Evolutionary conservation across 1,139 yeast genomes (phyloP).

Genomic region (Diutina mesorugosa): DNA sequence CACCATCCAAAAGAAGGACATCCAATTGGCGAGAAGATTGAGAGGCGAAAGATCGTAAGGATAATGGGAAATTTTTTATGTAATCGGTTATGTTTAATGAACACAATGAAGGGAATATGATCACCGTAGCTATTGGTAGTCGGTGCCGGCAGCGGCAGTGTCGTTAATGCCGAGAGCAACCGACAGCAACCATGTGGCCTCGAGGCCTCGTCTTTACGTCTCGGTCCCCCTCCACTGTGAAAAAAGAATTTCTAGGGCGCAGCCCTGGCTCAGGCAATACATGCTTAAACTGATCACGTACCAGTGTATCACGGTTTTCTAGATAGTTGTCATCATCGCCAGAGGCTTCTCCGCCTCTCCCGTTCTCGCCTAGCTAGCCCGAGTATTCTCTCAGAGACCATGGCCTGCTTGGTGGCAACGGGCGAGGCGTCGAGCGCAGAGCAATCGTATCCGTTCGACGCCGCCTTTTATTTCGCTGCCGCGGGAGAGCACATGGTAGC

Average conservation of each 20-base stretch:
- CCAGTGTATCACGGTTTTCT: background rate
- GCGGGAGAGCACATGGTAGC: background rate
- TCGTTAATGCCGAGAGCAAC: background rate
- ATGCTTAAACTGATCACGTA: background rate
- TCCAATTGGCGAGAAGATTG: conserved; percentile 42
- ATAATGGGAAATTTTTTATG: background rate
- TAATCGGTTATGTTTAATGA: background rate
- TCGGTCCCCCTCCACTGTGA: too few species aligned
- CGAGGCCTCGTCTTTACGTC: too few species aligned
- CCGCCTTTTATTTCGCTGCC: too few species aligned
- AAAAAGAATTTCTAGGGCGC: too few species aligned
- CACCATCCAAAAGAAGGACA: conserved; percentile 40
- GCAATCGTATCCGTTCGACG: background rate
- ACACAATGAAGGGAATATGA: background rate
- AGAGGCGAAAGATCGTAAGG: conserved; percentile 26
- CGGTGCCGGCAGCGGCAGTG: too few species aligned
- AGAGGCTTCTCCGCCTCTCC: background rate
- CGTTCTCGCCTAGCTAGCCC: background rate
- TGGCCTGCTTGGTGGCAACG: too few species aligned
- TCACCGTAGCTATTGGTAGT: too few species aligned
- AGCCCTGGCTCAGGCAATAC: background rate
- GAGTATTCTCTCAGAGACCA: background rate
- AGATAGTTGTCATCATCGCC: background rate
- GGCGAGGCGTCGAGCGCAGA: background rate
- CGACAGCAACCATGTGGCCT: background rate